Evolutionary conservation across 2,329 filamentous ascomycete genomes (phyloP).

Genomic region (Colletotrichum viniferum): DNA sequence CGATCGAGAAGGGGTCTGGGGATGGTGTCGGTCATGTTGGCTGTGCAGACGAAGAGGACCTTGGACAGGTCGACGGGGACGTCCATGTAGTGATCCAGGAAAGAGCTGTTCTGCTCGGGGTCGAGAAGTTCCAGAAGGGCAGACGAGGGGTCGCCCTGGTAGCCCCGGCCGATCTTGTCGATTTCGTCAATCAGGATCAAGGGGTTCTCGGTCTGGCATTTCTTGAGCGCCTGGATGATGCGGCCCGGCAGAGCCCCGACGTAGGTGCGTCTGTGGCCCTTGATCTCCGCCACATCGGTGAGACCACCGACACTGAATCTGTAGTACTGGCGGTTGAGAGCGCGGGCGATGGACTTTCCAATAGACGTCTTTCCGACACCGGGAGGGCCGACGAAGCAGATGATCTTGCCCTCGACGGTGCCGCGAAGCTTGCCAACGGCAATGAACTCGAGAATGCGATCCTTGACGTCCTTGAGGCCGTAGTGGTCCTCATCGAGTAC

Average conservation of each 20-base stretch:
- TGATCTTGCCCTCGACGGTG: slow-evolving; percentile 96
- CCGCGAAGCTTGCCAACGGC: slow-evolving; percentile 96
- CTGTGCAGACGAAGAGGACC: slow-evolving; percentile 97
- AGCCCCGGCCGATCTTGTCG: slow-evolving; percentile 96
- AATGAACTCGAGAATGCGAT: slow-evolving; percentile 97
- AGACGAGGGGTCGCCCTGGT: slow-evolving; percentile 95
- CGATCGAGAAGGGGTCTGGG: slow-evolving; percentile 90
- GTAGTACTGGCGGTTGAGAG: slow-evolving; percentile 95
- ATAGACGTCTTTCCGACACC: slow-evolving; percentile 99
- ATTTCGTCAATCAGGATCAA: slow-evolving; percentile 96
- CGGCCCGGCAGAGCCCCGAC: slow-evolving; percentile 94
- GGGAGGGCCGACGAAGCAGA: slow-evolving; percentile 96
- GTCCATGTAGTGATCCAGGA: slow-evolving; percentile 98
- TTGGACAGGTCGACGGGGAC: slow-evolving; percentile 97
- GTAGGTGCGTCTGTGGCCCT: slow-evolving; percentile 94
- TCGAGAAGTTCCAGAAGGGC: slow-evolving; percentile 93
- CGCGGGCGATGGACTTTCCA: slow-evolving; percentile 95
- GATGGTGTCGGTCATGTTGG: slow-evolving; percentile 98
- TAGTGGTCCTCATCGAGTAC: slow-evolving; percentile 97
- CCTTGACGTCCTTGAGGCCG: slow-evolving; percentile 96
- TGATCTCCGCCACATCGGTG: slow-evolving; percentile 98
- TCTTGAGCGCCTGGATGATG: slow-evolving; percentile 98
- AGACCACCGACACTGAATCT: slow-evolving; percentile 96
- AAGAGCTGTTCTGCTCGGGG: slow-evolving; percentile 96
- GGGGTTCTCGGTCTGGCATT: slow-evolving; percentile 98